A percentile compares a stretch with the other conserved stretches of the same genome.
phyloP scores from a whole-genome alignment of 139 green algal species.

The Auxenochlorella protothecoides region DNA sequence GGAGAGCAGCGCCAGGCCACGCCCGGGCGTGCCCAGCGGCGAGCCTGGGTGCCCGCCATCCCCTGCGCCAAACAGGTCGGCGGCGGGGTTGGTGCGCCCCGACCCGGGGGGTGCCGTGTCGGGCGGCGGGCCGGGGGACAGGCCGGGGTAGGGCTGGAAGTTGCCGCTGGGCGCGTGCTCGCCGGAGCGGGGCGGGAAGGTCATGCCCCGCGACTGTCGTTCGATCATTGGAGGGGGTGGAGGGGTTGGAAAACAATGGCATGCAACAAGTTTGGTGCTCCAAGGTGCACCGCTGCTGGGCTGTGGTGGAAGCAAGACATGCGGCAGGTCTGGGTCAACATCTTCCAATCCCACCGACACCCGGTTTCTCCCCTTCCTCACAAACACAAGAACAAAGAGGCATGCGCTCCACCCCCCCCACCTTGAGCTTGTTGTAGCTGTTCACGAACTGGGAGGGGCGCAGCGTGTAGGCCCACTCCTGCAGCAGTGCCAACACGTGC shows the following conservation, averaged over 20 bases:
- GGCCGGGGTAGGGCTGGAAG: constrained; percentile 3
- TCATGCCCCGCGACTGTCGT: neutral
- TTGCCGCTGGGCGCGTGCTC: neutral
- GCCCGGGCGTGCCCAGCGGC: neutral
- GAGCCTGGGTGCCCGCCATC: neutral
- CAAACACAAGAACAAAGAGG: neutral
- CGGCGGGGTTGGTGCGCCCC: neutral
- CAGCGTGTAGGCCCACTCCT: constrained; percentile 19
- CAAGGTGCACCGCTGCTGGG: too few species aligned
- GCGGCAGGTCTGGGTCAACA: too few species aligned
- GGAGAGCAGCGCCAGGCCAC: neutral
- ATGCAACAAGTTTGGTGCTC: too few species aligned
- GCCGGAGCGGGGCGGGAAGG: neutral
- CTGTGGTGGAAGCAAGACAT: too few species aligned
- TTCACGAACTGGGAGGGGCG: constrained; percentile 1
- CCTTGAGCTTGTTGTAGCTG: constrained; percentile 14
- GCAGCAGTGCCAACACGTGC: constrained; percentile 14
- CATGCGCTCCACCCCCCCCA: neutral
- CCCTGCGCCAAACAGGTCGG: neutral
- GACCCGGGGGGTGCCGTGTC: neutral
- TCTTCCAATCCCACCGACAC: neutral
- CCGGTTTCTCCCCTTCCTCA: neutral
- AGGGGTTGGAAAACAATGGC: too few species aligned
- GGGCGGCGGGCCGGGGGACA: neutral
- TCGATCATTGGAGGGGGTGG: too few species aligned